Evolutionary conservation across 225 moss, liverwort and hornwort species (phyloP).

Genomic region (Climacium dendroides): DNA sequence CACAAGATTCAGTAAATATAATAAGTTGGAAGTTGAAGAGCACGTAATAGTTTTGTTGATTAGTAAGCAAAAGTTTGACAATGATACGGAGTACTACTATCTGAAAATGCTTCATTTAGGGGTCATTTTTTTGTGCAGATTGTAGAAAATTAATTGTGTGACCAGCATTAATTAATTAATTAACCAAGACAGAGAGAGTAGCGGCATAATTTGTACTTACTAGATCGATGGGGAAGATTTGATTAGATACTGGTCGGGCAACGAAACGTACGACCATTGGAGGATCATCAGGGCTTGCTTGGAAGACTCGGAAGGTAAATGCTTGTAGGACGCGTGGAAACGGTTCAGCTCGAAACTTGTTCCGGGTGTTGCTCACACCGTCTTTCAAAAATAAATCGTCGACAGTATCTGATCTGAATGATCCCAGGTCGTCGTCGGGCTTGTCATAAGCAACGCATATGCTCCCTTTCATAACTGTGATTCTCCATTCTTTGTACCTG

Average conservation of each 20-base stretch:
- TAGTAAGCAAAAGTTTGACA: not conserved
- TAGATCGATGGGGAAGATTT: rapidly evolving
- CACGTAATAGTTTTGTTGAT: not conserved
- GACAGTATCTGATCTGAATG: not conserved
- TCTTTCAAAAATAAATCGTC: not conserved
- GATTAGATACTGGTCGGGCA: not conserved
- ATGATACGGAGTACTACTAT: not conserved
- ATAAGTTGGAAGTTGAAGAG: not conserved
- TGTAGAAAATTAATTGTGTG: not conserved
- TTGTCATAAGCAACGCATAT: not conserved
- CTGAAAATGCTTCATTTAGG: not conserved
- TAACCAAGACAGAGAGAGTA: not conserved
- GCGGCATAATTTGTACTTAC: not conserved
- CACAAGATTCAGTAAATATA: not conserved
- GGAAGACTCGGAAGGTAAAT: not conserved
- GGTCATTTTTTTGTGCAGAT: not conserved
- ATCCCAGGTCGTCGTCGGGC: not conserved
- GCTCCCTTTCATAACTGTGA: slow-evolving; percentile 15
- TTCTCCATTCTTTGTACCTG: not conserved
- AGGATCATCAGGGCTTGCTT: not conserved
- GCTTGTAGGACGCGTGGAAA: not conserved
- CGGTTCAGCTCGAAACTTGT: not conserved
- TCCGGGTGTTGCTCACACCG: not conserved
- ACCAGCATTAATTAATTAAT: not conserved
- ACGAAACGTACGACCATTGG: not conserved